phyloP scores from a whole-genome alignment of 148 eudicot species.

The Vaccinium vitisidaea region DNA sequence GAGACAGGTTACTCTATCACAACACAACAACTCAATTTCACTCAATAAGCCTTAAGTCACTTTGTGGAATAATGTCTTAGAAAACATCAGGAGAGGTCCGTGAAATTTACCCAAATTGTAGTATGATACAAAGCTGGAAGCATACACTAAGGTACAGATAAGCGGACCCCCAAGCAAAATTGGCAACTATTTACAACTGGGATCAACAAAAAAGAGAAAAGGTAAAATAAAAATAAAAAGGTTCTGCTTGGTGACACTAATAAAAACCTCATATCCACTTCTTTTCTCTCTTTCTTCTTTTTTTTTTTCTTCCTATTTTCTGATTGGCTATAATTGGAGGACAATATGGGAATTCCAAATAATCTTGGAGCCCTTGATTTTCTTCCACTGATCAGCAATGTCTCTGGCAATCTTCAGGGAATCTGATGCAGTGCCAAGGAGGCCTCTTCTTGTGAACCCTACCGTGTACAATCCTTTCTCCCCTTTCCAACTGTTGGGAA shows the following conservation, averaged over 20 bases:
- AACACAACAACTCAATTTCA: too few species aligned
- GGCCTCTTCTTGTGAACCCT: slow-evolving; percentile 86
- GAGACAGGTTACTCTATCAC: too few species aligned
- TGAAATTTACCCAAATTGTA: too few species aligned
- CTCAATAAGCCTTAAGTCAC: too few species aligned
- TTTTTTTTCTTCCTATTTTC: background rate
- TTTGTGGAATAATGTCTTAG: too few species aligned
- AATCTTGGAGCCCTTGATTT: slow-evolving; percentile 1
- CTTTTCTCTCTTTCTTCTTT: background rate
- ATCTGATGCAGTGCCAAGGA: slow-evolving; percentile 76
- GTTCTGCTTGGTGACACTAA: background rate
- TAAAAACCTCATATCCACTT: background rate
- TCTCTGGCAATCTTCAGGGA: slow-evolving; percentile 68
- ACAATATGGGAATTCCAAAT: slow-evolving; percentile 4
- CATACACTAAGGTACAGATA: background rate
- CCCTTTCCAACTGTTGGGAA: slow-evolving; percentile 91
- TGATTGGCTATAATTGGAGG: background rate
- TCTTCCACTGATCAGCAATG: slow-evolving; percentile 56
- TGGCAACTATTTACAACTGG: slow-evolving; percentile 9
- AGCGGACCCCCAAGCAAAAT: slow-evolving; percentile 19
- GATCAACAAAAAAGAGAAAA: background rate
- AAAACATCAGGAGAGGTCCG: too few species aligned
- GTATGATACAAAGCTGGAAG: slow-evolving; percentile 10
- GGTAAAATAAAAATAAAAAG: background rate
- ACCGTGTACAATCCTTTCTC: slow-evolving; percentile 80